phyloP scores from a whole-genome alignment of 2,329 filamentous ascomycete genomes.

The Calonectria henricotiae region DNA sequence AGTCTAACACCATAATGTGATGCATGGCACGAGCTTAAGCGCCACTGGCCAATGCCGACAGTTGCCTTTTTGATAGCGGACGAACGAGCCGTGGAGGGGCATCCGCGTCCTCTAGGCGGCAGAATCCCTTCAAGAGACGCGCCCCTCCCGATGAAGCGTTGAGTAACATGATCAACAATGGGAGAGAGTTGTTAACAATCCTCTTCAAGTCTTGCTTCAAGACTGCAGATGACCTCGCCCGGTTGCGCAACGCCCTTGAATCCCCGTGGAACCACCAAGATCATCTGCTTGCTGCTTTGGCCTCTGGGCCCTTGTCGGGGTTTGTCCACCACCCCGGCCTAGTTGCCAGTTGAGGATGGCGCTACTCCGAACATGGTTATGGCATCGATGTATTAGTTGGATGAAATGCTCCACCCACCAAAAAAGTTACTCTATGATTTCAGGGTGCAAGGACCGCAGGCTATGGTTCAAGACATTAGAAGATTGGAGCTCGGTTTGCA shows the following conservation, averaged over 20 bases:
- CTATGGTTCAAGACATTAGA: slow-evolving; percentile 17
- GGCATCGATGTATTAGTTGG: slow-evolving; percentile 42
- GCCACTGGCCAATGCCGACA: slow-evolving; percentile 22
- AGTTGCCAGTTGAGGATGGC: slow-evolving; percentile 40
- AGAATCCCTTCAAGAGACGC: too few relatives aligned
- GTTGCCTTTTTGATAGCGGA: not conserved
- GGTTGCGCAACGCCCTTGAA: slow-evolving; percentile 21
- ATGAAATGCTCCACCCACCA: slow-evolving; percentile 45
- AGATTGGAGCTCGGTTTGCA: slow-evolving; percentile 1
- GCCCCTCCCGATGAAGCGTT: not conserved
- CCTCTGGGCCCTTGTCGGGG: slow-evolving; percentile 21
- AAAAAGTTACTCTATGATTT: slow-evolving; percentile 46
- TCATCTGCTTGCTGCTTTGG: slow-evolving; percentile 39
- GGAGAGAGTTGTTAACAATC: slow-evolving; percentile 7
- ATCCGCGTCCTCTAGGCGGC: not conserved
- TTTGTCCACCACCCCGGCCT: slow-evolving; percentile 38
- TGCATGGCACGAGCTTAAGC: slow-evolving; percentile 26
- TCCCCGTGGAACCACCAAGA: slow-evolving; percentile 33
- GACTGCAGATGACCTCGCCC: slow-evolving; percentile 24
- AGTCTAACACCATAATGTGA: slow-evolving; percentile 12
- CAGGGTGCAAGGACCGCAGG: slow-evolving; percentile 37
- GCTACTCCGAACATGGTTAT: slow-evolving; percentile 47
- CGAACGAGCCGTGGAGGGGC: slow-evolving; percentile 12
- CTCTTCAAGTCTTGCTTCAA: slow-evolving; percentile 24
- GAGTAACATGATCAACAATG: slow-evolving; percentile 13